phyloP scores from a whole-genome alignment of 495 filamentous ascomycete species.

The Hypoxylon crocopeplum region DNA sequence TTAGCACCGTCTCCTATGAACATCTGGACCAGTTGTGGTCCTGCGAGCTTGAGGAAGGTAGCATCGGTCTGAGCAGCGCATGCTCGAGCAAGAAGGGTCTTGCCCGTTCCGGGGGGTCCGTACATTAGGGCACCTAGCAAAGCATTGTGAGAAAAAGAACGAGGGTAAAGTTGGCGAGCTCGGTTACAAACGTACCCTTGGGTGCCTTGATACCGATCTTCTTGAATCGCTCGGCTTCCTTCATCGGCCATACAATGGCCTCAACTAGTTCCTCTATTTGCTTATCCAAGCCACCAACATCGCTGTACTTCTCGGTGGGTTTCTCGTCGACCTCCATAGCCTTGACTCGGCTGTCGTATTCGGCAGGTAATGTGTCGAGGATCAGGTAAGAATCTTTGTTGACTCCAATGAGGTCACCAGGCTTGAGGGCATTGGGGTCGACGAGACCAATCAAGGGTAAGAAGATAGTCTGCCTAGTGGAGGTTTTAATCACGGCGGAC shows the following conservation, averaged over 20 bases:
- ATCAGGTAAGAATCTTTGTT: conserved; percentile 99
- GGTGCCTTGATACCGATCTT: conserved; percentile 99
- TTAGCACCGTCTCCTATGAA: conserved; percentile 99
- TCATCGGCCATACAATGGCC: conserved; percentile 99
- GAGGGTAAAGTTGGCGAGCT: neutral
- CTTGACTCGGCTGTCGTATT: conserved; percentile 99
- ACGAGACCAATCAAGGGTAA: conserved; percentile 97
- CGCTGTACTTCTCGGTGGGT: conserved; percentile 97
- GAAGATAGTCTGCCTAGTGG: conserved; percentile 98
- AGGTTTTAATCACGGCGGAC: conserved; percentile 99
- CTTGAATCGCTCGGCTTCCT: conserved; percentile 98
- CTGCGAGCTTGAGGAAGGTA: conserved; percentile 98
- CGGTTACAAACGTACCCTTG: conserved; percentile 71
- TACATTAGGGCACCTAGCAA: conserved; percentile 92
- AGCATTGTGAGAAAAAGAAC: conserved; percentile 35
- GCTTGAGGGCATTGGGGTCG: conserved; percentile 90
- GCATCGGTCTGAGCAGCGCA: conserved; percentile 98
- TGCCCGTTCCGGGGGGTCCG: conserved; percentile 94
- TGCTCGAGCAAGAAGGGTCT: conserved; percentile 94
- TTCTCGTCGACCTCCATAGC: conserved; percentile 99
- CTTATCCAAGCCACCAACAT: conserved; percentile 97
- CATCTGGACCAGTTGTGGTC: conserved; percentile 99
- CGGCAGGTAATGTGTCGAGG: conserved; percentile 95
- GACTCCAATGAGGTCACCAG: conserved; percentile 95
- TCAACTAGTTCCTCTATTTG: conserved; percentile 99